Conservation (phyloP, 2,329 filamentous ascomycete genomes). For the Mollisia scopiformis region DNA sequence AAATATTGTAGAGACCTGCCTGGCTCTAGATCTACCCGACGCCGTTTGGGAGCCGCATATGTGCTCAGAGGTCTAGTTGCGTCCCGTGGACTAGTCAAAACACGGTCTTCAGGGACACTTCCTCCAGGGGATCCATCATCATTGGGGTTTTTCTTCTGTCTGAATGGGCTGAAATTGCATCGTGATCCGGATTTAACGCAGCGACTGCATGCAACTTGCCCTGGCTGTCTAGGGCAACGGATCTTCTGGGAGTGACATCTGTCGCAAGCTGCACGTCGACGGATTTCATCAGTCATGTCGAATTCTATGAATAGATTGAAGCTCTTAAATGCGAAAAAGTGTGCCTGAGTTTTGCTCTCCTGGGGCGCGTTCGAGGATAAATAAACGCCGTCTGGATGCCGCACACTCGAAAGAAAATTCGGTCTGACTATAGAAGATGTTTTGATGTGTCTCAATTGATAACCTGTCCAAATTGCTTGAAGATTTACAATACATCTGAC, state of each 20-base stretch:
- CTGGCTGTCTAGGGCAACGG: constrained; percentile 45
- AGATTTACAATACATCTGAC: no score
- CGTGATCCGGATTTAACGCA: constrained; percentile 44
- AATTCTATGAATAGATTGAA: neutral
- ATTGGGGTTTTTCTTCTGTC: constrained; percentile 24
- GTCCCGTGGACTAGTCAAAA: neutral
- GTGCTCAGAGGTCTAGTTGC: neutral
- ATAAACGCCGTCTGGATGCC: no score
- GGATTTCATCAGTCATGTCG: constrained; percentile 26
- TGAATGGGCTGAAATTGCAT: constrained; percentile 48
- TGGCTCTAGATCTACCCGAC: neutral
- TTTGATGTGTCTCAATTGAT: no score
- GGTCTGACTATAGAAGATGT: neutral
- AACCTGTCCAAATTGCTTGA: no score
- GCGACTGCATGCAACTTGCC: constrained; percentile 42
- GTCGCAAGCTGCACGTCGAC: constrained; percentile 41
- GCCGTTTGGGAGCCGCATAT: neutral
- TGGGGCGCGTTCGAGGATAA: no score
- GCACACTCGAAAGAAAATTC: neutral
- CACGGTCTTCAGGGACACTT: neutral
- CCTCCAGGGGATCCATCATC: neutral
- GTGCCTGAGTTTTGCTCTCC: no score
- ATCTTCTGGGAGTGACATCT: constrained; percentile 52
- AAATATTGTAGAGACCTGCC: neutral
- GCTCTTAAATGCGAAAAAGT: no score